Conservation (phyloP, 2,329 filamentous ascomycete genomes). For the Aureobasidium sp. region DNA sequence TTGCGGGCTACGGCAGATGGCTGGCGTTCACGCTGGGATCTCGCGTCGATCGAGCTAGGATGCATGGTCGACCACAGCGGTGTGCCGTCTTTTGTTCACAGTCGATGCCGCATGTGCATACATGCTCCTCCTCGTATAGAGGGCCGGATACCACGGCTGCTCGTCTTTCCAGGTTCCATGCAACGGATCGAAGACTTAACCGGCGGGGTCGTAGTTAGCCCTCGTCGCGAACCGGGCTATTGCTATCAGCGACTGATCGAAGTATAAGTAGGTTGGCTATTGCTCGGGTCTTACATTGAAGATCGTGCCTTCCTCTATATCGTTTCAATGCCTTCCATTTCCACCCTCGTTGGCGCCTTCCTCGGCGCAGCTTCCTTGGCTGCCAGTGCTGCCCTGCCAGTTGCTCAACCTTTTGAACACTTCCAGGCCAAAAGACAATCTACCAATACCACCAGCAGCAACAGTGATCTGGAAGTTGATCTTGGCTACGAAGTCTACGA, state of each 20-base stretch:
- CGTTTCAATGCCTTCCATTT: neutral
- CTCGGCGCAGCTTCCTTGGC: conserved; percentile 4
- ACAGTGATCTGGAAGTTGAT: conserved; percentile 7
- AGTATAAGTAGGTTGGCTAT: neutral
- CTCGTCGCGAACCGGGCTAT: neutral
- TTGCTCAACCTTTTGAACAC: conserved; percentile 12
- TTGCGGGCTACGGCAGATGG: neutral
- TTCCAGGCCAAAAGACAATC: conserved; percentile 12
- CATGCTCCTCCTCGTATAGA: neutral
- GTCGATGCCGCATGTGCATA: neutral
- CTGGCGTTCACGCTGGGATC: neutral
- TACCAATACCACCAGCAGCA: neutral
- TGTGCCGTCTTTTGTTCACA: neutral
- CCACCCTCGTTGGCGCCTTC: neutral
- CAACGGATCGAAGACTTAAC: neutral
- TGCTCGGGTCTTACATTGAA: neutral
- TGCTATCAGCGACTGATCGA: neutral
- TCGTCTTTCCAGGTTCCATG: neutral
- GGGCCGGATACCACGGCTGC: neutral
- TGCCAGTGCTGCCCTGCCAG: neutral
- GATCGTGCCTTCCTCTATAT: neutral
- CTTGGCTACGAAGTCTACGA: conserved; percentile 16
- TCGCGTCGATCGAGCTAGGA: neutral
- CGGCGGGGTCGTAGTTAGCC: neutral
- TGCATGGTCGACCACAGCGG: neutral